phyloP scores from a whole-genome alignment of 441 rosid genomes.

The Raphanus hybrid region DNA sequence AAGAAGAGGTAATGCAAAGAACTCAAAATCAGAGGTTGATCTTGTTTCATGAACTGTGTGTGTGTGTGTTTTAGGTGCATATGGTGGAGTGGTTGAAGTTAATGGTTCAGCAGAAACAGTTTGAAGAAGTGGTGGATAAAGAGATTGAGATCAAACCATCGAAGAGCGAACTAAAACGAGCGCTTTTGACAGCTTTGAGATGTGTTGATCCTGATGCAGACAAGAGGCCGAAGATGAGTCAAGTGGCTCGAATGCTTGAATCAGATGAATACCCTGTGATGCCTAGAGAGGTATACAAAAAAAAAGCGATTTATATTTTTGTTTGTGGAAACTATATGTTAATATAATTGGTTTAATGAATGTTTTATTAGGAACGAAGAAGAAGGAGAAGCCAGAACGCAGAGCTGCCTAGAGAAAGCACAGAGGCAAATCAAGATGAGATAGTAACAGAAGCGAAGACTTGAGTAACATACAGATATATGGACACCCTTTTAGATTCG shows the following conservation, averaged over 20 bases:
- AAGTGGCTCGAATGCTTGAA: conserved; percentile 82
- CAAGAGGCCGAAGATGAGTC: conserved; percentile 83
- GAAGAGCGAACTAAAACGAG: conserved; percentile 66
- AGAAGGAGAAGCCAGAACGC: conserved; percentile 60
- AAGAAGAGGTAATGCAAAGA: conserved; percentile 63
- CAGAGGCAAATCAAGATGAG: conserved; percentile 57
- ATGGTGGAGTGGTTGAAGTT: conserved; percentile 83
- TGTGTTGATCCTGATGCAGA: conserved; percentile 81
- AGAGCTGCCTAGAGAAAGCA: conserved; percentile 53
- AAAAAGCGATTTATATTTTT: too few relatives aligned
- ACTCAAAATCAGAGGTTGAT: conserved; percentile 12
- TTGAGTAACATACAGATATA: conserved; percentile 30
- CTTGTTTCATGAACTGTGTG: conserved; percentile 29
- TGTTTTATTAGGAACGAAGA: conserved; percentile 71
- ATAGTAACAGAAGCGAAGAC: conserved; percentile 27
- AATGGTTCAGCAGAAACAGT: conserved; percentile 71
- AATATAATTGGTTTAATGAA: not conserved
- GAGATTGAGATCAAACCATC: conserved; percentile 64
- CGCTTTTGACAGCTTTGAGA: conserved; percentile 76
- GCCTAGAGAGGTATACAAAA: conserved; percentile 61
- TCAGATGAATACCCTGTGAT: conserved; percentile 72
- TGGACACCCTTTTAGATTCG: conserved; percentile 18
- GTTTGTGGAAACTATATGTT: not conserved
- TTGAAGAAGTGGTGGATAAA: conserved; percentile 73
- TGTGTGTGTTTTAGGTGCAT: conserved; percentile 53